Percentiles rank a stretch among this genome's conserved stretches.
Evolutionary conservation across 78 protist species (phyloP).

Genomic region (Dictyostelium citrinum): DNA sequence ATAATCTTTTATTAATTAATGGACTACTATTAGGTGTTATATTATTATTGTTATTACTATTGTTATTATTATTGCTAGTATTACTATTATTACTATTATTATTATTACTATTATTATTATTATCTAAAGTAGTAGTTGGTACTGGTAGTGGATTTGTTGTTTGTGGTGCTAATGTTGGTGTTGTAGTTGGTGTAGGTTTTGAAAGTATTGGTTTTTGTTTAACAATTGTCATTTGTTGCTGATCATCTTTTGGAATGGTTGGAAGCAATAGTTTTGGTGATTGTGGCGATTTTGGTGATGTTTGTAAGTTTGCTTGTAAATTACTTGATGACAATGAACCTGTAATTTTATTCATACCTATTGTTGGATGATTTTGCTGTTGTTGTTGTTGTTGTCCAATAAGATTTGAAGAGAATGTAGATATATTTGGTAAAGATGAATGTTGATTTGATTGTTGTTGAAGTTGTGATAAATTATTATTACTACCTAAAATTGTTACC

Average conservation of each 20-base stretch:
- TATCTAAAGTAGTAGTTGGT: neutral
- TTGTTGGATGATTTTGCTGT: slow-evolving; percentile 7
- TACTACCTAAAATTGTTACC: neutral
- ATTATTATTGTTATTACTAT: neutral
- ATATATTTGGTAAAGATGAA: neutral
- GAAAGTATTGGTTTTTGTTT: neutral
- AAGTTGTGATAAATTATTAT: neutral
- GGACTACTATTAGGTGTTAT: slow-evolving; percentile 1
- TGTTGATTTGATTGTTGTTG: neutral
- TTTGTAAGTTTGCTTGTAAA: neutral
- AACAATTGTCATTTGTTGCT: slow-evolving; percentile 42
- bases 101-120: neutral
- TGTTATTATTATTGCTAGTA: neutral
- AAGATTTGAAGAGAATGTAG: neutral
- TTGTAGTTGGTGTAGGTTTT: neutral
- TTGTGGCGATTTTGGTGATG: slow-evolving; percentile 16
- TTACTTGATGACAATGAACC: neutral
- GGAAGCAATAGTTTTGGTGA: slow-evolving; percentile 67
- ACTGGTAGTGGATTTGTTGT: neutral
- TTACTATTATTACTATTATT: neutral
- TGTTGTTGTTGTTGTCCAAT: neutral
- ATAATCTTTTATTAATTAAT: neutral
- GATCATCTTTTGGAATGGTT: slow-evolving; percentile 64
- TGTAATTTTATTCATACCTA: slow-evolving; percentile 40
- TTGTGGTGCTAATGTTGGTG: neutral